phyloP scores from a whole-genome alignment of 805 yeast species.

The Saturnispora galanensis region DNA sequence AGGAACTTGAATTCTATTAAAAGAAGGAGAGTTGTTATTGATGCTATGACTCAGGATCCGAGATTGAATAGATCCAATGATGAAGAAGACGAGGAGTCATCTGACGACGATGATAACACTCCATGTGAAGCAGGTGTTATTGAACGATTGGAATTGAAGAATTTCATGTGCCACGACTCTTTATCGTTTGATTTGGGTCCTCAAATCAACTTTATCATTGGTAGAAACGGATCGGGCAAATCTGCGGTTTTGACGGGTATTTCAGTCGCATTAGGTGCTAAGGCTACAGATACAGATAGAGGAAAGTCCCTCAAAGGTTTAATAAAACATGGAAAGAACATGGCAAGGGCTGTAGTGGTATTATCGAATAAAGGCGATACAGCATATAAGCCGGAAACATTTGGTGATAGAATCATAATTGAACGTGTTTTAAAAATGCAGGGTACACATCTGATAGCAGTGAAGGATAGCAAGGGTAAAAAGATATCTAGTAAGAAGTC shows the following conservation, averaged over 20 bases:
- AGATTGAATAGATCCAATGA: neutral
- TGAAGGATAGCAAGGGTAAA: conserved; percentile 44
- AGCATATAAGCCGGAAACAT: conserved; percentile 52
- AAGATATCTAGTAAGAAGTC: conserved; percentile 50
- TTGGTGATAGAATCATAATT: conserved; percentile 59
- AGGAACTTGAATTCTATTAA: conserved; percentile 11
- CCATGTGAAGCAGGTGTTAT: conserved; percentile 58
- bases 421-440: conserved; percentile 55
- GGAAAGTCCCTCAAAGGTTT: conserved; percentile 62
- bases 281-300: conserved; percentile 79
- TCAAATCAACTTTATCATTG: conserved; percentile 75
- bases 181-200: conserved; percentile 71
- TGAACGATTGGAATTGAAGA: conserved; percentile 48
- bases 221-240: conserved; percentile 88
- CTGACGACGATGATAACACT: conserved; percentile 15
- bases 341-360: conserved; percentile 58
- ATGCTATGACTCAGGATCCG: conserved; percentile 19
- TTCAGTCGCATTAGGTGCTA: conserved; percentile 79
- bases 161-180: conserved; percentile 86
- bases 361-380: conserved; percentile 58
- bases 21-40: conserved; percentile 9
- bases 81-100: neutral
- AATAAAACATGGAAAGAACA: conserved; percentile 64
- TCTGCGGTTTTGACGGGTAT: conserved; percentile 83
- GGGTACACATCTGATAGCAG: conserved; percentile 42